phyloP scores from a whole-genome alignment of 768 basidiomycete species.

The Termitomyces sp. region DNA sequence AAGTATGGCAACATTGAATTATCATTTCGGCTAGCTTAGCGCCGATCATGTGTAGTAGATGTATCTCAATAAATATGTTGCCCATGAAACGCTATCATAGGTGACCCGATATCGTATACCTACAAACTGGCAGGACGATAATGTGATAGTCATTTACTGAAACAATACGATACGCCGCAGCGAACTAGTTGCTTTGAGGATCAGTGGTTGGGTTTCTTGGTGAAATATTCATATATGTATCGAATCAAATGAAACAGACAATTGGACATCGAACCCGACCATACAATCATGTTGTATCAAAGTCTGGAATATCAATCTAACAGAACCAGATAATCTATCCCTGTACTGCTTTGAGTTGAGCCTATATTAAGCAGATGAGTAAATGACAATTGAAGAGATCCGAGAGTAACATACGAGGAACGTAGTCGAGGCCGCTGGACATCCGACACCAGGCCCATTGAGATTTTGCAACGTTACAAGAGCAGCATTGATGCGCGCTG shows the following conservation, averaged over 20 bases:
- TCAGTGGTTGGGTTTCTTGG: not conserved
- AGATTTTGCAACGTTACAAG: constrained; percentile 71
- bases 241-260: not conserved
- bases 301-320: not conserved
- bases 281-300: not conserved
- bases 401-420: constrained; percentile 14
- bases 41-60: too few species aligned
- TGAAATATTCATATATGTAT: not conserved
- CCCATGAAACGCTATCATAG: not conserved
- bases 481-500: constrained; percentile 56
- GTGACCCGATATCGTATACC: not conserved
- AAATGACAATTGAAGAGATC: not conserved
- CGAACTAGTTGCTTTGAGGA: not conserved
- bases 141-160: not conserved
- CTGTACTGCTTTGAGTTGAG: constrained; percentile 26
- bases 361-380: constrained; percentile 14
- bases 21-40: too few species aligned
- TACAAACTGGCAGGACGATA: not conserved
- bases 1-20: too few species aligned
- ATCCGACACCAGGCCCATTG: constrained; percentile 64
- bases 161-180: not conserved
- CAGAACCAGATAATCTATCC: constrained; percentile 2
- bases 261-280: not conserved
- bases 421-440: constrained; percentile 42
- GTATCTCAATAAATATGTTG: not conserved